Evolutionary conservation across 179 eudicot species (phyloP), one percentile per base, ranked within the genome.

Genomic region (Spergularia azorica): DNA sequence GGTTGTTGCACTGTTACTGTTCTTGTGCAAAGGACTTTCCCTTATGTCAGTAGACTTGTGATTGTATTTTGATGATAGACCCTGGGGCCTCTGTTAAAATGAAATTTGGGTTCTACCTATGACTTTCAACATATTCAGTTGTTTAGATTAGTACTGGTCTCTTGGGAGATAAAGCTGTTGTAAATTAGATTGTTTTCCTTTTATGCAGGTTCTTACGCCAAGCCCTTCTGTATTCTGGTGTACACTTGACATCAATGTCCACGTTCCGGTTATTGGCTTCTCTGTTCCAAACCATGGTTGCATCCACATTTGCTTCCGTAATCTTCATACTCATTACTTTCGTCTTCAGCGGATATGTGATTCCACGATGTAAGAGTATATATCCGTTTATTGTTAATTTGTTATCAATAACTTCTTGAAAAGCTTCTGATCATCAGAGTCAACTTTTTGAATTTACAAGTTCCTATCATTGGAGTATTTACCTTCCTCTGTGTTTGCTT

Each of bases 171-270:
- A 52, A 65, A 64, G 21, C 26, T 63, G 72, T 58, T 13, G 21
- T 64, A 48, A 56, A 38, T 36, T 36, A 6, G 2, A 56, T 65
- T 41, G 38, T 69, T 71, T 61, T n/a, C 36, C 68, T 18, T 76
- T 10, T 55, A 79, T 76, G 12, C 83, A 92, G 98, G 92, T 95
- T 95, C 82, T 86, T 95, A 73, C 87, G 93, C 46, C 98, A 94
- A 41, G 80, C 87, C 72, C 66, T 91, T 70, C 41, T 95, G 55
- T 73, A 85, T 52, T 89, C 84, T 76, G 83, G 84, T 43, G 88
- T 85, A 59, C 97, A 95, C 91, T 73, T 88, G 56, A 60, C 88
- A 13, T 84, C 96, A 70, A 79, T 79, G 80, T 87, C 98, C 52
- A 63, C 87, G 85, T 93, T 88, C 85, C 91, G 96, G 70, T 87